Base-by-base conservation (phyloP, 768 basidiomycete species). In the Lanmaoa rubissima region DNA sequence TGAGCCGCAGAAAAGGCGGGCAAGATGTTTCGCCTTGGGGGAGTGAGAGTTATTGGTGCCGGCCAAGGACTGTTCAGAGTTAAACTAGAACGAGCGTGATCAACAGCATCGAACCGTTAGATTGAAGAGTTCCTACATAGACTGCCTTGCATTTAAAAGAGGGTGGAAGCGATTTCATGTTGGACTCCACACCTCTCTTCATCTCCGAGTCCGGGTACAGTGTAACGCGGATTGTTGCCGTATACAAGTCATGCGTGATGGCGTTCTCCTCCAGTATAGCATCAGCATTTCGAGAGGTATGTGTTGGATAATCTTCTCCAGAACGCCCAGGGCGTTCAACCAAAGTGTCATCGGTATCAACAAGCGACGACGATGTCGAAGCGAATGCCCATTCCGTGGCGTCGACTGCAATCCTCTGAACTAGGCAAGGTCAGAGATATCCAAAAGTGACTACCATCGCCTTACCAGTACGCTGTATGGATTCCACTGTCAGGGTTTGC, bases 401-500 rank as follows among this genome's bases (percentile, higher is more conserved):
- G 4, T 58, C 51, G 8, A 62, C 47, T n/a, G 17, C 21, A 16
- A 61, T 58, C 44, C 14, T 50, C 44, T 62, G 61, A 39, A 38
- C 59, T 61, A 31, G 14, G 7, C n/a, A 16, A 16, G 1, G 45
- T 61, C 19, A 61, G 59, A 48, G 5, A 12, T 35, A 11, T 8
- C 32, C 5, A 21, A 4, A 34, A 31, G 2, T 5, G 13, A 42
- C 9, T 9, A 28, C 0, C 7, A 2, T 12, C 5, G 3, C 2
- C 48, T 55, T 21, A 61, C 60, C 60, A 19, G 34, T 41, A 36
- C 42, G 60, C 3, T 57, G 28, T 40, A 61, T 36, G 16, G 60
- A 51, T 39, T 62, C 21, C 16, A 61, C 28, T 6, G 7, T 36
- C 40, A 61, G 12, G n/a, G 40, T 5, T 32, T 24, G 1, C 36